Evolutionary conservation across 768 basidiomycete species (phyloP), one percentile per base, ranked within the genome.

Genomic region (Galerina sulciceps): DNA sequence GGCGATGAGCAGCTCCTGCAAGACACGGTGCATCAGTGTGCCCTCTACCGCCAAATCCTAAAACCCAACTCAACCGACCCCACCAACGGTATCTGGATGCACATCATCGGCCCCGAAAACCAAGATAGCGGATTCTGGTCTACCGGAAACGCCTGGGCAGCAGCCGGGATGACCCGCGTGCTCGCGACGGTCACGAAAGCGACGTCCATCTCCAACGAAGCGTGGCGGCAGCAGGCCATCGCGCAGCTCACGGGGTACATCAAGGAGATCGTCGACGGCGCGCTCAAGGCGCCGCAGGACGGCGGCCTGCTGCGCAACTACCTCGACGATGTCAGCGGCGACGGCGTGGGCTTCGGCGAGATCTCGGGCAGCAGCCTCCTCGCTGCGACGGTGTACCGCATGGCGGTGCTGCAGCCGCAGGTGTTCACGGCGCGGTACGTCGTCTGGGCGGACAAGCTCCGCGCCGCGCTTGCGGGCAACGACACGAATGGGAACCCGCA

Each of bases 61-160:
- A 68, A 64, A 45, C 53, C 69, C n/a, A 69, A 76, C 51, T 65
- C 68, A 22, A 62, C 71, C 53, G 68, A 75, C 55, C 73, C 79
- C 41, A 60, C 65, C n/a, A 65, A 65, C n/a, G 58, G 70, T 18
- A 57, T 70, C 9, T 82, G 79, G 80, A 55, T 65, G 45, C 80
- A 81, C 65, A 81, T 83, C 54, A 62, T 75, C 18, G 80, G 80
- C 0, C 77, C 79, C 1, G 52, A 70, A 35, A 68, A 65, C 53
- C 46, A 62, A 38, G 81, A 82, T 53, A 62, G 70, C 0, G 80
- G 80, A 2, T 53, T 79, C 2, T 83, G 81, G 81, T 74, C 78
- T 0, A 81, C 80, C 45, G 85, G 85, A 3, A 91, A 91, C 61
- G 88, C 76, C 0, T 91, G 90, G 90, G 89, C 88, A 0, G 87